phyloP scores from a whole-genome alignment of 352 stramenopile genomes.

The Globisporangium echinulatum region DNA sequence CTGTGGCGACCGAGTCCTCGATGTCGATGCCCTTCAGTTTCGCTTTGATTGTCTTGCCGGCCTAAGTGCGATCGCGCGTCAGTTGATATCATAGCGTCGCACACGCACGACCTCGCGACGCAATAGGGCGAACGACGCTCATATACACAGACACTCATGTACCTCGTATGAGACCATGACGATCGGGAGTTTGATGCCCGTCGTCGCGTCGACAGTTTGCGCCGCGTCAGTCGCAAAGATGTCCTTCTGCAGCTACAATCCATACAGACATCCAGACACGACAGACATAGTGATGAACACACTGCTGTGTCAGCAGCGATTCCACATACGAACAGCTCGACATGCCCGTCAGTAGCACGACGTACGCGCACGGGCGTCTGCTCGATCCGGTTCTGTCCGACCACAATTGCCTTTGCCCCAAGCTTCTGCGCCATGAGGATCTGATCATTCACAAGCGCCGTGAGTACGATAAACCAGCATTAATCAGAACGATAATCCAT shows the following conservation, averaged over 20 bases:
- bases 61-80: constrained; percentile 10
- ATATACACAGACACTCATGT: background rate
- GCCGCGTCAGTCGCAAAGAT: constrained; percentile 33
- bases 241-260: constrained; percentile 30
- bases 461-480: background rate
- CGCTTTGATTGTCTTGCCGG: constrained; percentile 37
- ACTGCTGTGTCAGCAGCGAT: no score
- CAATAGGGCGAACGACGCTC: no score
- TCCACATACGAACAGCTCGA: background rate
- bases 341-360: background rate
- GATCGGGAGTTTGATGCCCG: constrained; percentile 60
- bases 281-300: no score
- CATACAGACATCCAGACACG: background rate
- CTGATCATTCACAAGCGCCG: constrained; percentile 14
- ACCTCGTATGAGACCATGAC: constrained; percentile 54
- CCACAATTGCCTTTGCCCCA: constrained; percentile 56
- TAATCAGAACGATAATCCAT: background rate
- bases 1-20: constrained; percentile 37
- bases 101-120: no score
- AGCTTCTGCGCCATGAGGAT: constrained; percentile 55
- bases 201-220: constrained; percentile 25
- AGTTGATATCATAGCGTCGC: no score
- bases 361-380: constrained; percentile 37
- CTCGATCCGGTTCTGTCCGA: constrained; percentile 52
- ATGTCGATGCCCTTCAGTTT: constrained; percentile 29